phyloP scores from a whole-genome alignment of 202 grass and related monocot species.

The Panicum hallii region DNA sequence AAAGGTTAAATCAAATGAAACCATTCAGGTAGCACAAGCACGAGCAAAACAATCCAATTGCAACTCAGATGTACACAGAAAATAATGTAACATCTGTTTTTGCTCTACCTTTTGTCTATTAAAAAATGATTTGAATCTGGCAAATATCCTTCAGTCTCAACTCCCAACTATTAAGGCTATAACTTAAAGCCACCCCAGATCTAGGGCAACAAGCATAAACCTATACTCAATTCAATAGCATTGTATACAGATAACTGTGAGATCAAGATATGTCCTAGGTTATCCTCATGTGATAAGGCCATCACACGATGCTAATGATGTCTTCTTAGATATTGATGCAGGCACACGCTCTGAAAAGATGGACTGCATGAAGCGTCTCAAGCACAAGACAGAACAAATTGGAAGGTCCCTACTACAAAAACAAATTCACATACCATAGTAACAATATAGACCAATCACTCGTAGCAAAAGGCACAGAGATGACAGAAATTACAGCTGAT shows the following conservation, averaged over 20 bases:
- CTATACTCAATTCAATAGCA: neutral
- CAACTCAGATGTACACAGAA: neutral
- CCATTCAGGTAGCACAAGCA: constrained; percentile 4
- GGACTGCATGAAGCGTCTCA: neutral
- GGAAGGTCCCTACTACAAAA: neutral
- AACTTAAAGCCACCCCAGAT: neutral
- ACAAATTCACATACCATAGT: neutral
- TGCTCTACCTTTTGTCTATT: neutral
- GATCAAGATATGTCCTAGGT: neutral
- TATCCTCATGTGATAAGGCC: neutral
- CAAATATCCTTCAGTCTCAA: neutral
- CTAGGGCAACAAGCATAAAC: neutral
- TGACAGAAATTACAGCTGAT: neutral
- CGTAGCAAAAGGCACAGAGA: neutral
- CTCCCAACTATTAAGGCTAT: neutral
- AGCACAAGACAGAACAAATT: neutral
- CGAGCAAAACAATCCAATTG: constrained; percentile 15
- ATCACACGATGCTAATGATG: neutral
- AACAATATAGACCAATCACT: neutral
- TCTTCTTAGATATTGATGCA: constrained; percentile 8
- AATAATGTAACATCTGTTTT: neutral
- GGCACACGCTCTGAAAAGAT: neutral
- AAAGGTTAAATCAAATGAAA: neutral
- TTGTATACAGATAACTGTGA: neutral
- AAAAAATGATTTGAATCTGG: neutral